Evolutionary conservation across 805 yeast species (phyloP).

Genomic region (Candida patagonica): DNA sequence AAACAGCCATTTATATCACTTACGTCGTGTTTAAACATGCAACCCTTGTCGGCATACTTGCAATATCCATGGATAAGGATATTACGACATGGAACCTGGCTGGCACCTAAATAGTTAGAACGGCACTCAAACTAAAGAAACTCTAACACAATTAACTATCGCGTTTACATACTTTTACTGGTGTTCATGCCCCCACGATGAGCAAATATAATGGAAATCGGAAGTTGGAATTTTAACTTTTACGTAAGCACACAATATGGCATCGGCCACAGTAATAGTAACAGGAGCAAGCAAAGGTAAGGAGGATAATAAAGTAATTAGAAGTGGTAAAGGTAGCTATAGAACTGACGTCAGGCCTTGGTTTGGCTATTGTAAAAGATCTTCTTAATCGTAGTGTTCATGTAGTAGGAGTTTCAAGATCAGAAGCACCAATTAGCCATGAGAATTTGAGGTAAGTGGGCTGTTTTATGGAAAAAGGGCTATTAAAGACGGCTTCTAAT

Average conservation of each 20-base stretch:
- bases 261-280: background rate
- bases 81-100: slow-evolving; percentile 61
- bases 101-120: slow-evolving; percentile 6
- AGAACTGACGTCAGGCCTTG: slow-evolving; percentile 52
- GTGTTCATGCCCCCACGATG: slow-evolving; percentile 7
- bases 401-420: slow-evolving; percentile 68
- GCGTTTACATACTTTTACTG: slow-evolving; percentile 5
- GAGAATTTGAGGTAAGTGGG: slow-evolving; percentile 14
- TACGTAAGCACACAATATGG: too few relatives aligned
- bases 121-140: too few relatives aligned
- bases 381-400: slow-evolving; percentile 35
- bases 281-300: background rate
- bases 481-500: too few relatives aligned
- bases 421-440: slow-evolving; percentile 35
- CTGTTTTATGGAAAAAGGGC: background rate
- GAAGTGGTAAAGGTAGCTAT: too few relatives aligned
- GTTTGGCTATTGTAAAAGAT: slow-evolving; percentile 57
- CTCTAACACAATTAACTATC: too few relatives aligned
- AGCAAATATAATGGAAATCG: too few relatives aligned
- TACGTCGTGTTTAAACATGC: slow-evolving; percentile 63
- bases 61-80: slow-evolving; percentile 81
- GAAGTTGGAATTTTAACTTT: too few relatives aligned
- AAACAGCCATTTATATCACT: too few relatives aligned
- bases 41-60: slow-evolving; percentile 79
- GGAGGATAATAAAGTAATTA: too few relatives aligned